These are phyloP conservation scores for Parmelia sp. DNA, from an alignment of 495 filamentous ascomycete species.

Conservation along the genomic window DNA sequence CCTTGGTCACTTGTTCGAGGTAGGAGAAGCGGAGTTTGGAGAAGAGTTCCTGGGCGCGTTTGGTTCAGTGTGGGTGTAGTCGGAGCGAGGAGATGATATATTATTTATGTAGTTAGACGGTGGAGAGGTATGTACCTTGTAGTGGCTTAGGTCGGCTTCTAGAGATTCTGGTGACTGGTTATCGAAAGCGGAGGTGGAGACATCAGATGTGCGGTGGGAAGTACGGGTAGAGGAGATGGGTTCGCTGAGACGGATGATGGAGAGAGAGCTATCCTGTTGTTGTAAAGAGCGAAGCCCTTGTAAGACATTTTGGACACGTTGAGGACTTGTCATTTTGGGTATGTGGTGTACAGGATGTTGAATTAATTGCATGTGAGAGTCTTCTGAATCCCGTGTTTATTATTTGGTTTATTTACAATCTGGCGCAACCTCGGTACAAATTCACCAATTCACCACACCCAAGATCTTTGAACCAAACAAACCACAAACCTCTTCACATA, in stretches of 20 bases:
- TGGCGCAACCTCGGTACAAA: too few relatives aligned
- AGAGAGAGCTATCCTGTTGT: conserved; percentile 45
- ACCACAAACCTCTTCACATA: too few relatives aligned
- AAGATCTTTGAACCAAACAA: too few relatives aligned
- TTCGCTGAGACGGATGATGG: conserved; percentile 70
- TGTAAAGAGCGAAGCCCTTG: conserved; percentile 26
- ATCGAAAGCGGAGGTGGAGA: conserved; percentile 57
- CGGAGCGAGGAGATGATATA: too few relatives aligned
- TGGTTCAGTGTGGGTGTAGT: too few relatives aligned
- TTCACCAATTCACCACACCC: too few relatives aligned
- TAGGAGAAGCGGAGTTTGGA: conserved; percentile 93
- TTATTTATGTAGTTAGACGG: neutral
- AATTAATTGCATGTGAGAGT: neutral
- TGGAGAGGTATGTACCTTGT: conserved; percentile 50
- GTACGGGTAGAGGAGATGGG: conserved; percentile 51
- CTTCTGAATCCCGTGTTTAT: too few relatives aligned
- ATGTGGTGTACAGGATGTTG: neutral
- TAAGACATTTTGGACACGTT: conserved; percentile 18
- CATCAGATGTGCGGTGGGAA: conserved; percentile 60
- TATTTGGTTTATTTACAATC: conserved; percentile 15
- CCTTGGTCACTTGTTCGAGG: conserved; percentile 79
- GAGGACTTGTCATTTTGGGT: conserved; percentile 5
- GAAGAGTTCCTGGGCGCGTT: conserved; percentile 64
- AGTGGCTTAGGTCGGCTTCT: conserved; percentile 80
- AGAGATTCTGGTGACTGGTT: conserved; percentile 67